Conservation (phyloP, 306 rosid species). For the Quercus mongolica region DNA sequence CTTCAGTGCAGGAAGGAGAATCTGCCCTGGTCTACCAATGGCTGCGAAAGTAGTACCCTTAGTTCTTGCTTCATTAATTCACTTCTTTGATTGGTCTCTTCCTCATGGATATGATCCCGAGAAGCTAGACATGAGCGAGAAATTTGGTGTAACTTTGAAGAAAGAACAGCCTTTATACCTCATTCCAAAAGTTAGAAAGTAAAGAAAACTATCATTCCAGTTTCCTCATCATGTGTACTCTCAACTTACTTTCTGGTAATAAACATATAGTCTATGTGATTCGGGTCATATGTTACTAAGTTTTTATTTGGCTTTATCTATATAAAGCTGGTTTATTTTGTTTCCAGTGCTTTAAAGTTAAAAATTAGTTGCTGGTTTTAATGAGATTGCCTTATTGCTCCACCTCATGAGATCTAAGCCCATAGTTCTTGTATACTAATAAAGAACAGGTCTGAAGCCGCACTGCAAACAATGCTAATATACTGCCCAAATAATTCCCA, state of each 20-base stretch:
- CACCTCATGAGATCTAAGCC: not conserved
- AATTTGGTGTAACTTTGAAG: slow-evolving; percentile 3
- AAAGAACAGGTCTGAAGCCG: too few relatives aligned
- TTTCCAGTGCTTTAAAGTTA: not conserved
- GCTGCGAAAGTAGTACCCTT: slow-evolving; percentile 9
- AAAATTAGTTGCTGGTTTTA: not conserved
- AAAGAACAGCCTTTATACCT: slow-evolving; percentile 17
- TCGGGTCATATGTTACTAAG: not conserved
- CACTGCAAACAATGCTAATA: not conserved
- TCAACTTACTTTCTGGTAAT: not conserved
- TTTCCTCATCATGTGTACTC: not conserved
- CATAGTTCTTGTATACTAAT: too few relatives aligned
- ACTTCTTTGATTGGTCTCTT: slow-evolving; percentile 30
- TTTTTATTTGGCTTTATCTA: not conserved
- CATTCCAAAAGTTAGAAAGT: slow-evolving; percentile 4
- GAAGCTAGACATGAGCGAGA: slow-evolving; percentile 8
- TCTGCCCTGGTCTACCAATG: slow-evolving; percentile 33
- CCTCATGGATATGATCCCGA: slow-evolving; percentile 18
- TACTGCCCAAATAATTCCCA: not conserved
- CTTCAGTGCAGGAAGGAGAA: slow-evolving; percentile 30
- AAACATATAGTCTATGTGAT: not conserved
- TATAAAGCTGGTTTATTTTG: not conserved
- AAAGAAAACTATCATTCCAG: not conserved
- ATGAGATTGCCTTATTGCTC: not conserved
- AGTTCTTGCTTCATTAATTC: slow-evolving; percentile 15